These are phyloP conservation scores for Calonectria hongkongensis DNA, from an alignment of 2,329 filamentous ascomycete genomes.

Conservation along the genomic window DNA sequence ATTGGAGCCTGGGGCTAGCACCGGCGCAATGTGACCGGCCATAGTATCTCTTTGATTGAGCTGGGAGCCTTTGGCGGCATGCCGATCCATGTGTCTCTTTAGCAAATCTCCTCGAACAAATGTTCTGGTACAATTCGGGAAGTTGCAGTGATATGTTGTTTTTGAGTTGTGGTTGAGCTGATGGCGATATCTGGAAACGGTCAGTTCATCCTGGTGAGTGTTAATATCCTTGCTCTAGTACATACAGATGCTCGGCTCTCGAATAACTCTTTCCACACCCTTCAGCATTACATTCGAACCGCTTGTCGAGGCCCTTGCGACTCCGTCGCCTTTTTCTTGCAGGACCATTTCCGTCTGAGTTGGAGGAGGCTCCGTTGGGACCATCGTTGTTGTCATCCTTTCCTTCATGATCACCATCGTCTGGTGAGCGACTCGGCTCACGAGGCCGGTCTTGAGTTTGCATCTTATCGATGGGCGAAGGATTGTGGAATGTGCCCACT, in stretches of 20 bases:
- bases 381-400: conserved; percentile 58
- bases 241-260: conserved; percentile 93
- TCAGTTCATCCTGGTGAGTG: conserved; percentile 35
- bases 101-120: conserved; percentile 97
- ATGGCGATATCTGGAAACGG: conserved; percentile 80
- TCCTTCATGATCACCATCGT: conserved; percentile 64
- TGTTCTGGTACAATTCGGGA: conserved; percentile 89
- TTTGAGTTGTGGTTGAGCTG: conserved; percentile 97
- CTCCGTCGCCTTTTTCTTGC: conserved; percentile 83
- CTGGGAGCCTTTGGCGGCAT: conserved; percentile 86
- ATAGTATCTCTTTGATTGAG: conserved; percentile 82
- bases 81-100: conserved; percentile 87
- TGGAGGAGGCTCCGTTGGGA: conserved; percentile 68
- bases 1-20: conserved; percentile 64
- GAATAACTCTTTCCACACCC: conserved; percentile 98
- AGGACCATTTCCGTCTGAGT: conserved; percentile 71
- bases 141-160: conserved; percentile 95
- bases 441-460: conserved; percentile 61
- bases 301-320: conserved; percentile 86
- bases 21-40: conserved; percentile 59
- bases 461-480: conserved; percentile 58
- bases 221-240: conserved; percentile 43
- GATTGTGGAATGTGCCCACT: conserved; percentile 66
- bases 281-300: conserved; percentile 88
- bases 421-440: conserved; percentile 64